Evolutionary conservation across 768 basidiomycete genomes (phyloP), one percentile per base, ranked within the genome.

Genomic region (Inosperma sp.): DNA sequence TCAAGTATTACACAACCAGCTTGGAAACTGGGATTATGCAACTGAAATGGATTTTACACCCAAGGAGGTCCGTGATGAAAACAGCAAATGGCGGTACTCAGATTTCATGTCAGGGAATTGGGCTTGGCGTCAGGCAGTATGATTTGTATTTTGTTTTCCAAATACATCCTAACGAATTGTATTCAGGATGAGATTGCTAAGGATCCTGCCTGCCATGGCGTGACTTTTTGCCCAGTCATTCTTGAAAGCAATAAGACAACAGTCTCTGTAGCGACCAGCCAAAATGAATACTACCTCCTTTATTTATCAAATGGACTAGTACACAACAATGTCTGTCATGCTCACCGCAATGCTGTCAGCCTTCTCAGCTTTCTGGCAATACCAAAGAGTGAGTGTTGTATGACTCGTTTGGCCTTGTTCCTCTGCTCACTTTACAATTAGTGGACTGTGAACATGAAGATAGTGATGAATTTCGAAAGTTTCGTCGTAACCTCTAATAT

Each of bases 101-200:
- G 61, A 79, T 56, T 56, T 77, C 14, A 74, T 78, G 71, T 73
- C 72, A 0, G 74, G 69, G 2, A 59, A 71, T 27, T 76, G 64
- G 59, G 68, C 69, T 2, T 76, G 70, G 71, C 45, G 56, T 4
- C 72, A 78, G 44, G 67, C 66, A 10, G 72, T 74, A 59, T 5
- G 63, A 63, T 9, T 45, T 47, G 49, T 45, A 26, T 33, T 23
- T 49, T 12, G 19, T 33, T 22, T n/a, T 21, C 22, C 10, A 30
- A 4, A 33, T 22, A 19, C 31, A 19, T 6, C 41, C 27, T 36
- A 29, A 47, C n/a, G 16, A 29, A 21, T 31, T n/a, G n/a, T n/a
- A n/a, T n/a, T n/a, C n/a, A 68, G 65, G 62, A 68, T 49, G 51
- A 42, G 9, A 48, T 71, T 52, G 55, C 59, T 34, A 40, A 62